Conservation (phyloP, 352 stramenopile species). For the Thalassiosira livingstoniorum region DNA sequence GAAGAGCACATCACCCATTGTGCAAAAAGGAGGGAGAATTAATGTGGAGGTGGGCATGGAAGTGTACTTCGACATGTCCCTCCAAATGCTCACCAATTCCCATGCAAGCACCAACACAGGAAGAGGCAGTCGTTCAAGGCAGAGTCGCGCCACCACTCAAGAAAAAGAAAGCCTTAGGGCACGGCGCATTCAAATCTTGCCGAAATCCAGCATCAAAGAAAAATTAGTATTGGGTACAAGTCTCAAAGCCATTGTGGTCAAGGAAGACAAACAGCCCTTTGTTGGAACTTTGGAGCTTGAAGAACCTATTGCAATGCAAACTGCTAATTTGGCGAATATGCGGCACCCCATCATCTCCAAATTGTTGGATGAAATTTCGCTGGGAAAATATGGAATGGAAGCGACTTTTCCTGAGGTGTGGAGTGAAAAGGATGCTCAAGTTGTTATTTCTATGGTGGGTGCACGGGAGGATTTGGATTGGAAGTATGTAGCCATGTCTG, state of each 20-base stretch:
- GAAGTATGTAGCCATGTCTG: constrained; percentile 32
- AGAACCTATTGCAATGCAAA: constrained; percentile 41
- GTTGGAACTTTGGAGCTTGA: constrained; percentile 64
- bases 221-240: constrained; percentile 59
- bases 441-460: constrained; percentile 58
- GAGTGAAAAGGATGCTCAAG: constrained; percentile 65
- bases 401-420: constrained; percentile 70
- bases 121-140: constrained; percentile 18
- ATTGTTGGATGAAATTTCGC: constrained; percentile 64
- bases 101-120: constrained; percentile 20
- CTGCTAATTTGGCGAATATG: constrained; percentile 40
- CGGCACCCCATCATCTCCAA: constrained; percentile 66
- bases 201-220: constrained; percentile 53
- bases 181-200: constrained; percentile 67
- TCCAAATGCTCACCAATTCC: constrained; percentile 42
- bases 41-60: constrained; percentile 59
- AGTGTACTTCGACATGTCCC: constrained; percentile 77
- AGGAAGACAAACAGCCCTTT: constrained; percentile 71
- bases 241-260: constrained; percentile 61
- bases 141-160: constrained; percentile 16
- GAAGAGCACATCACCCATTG: neutral
- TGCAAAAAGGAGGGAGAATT: constrained; percentile 30
- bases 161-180: constrained; percentile 76
- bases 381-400: constrained; percentile 39
- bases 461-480: constrained; percentile 49